These are phyloP conservation scores for Podospora pseudocomata DNA, from an alignment of 495 filamentous ascomycete species.

Conservation along the genomic window DNA sequence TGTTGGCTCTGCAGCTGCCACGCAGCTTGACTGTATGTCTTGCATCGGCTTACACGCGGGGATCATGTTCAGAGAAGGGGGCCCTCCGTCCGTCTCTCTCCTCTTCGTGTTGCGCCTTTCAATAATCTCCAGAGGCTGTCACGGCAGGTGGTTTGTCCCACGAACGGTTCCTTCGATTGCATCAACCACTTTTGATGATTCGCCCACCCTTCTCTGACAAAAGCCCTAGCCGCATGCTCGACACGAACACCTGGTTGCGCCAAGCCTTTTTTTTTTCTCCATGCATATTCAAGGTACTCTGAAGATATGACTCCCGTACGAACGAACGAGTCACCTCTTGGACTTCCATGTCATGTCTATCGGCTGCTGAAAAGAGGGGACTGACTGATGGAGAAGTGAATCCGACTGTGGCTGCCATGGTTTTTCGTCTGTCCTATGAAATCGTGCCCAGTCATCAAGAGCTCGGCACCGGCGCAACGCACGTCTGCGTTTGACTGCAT, in stretches of 20 bases:
- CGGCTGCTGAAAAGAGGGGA: neutral
- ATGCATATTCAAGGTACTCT: neutral
- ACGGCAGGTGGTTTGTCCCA: conserved; percentile 1
- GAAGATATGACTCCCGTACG: neutral
- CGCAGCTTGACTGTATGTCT: conserved; percentile 17
- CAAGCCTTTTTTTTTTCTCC: neutral
- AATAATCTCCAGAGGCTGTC: neutral
- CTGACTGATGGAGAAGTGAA: conserved; percentile 5
- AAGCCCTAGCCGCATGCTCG: neutral
- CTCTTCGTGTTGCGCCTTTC: neutral
- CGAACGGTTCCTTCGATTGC: neutral
- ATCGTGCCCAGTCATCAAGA: conserved; percentile 40
- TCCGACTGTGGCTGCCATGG: too few relatives aligned
- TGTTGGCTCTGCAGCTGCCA: conserved; percentile 24
- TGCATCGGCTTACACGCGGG: conserved; percentile 16
- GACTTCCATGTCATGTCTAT: neutral
- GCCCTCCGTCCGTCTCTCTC: neutral
- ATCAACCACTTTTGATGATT: conserved; percentile 3
- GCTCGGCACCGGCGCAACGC: conserved; percentile 21
- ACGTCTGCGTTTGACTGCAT: conserved; percentile 35
- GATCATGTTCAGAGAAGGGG: conserved; percentile 10
- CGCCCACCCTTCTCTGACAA: neutral
- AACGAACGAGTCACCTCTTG: neutral
- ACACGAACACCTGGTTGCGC: neutral
- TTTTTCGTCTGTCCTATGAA: conserved; percentile 28